Evolutionary conservation across 345 rosid species (phyloP), one percentile per base, ranked within the genome.

Genomic region (Gynandropsis gynandra): DNA sequence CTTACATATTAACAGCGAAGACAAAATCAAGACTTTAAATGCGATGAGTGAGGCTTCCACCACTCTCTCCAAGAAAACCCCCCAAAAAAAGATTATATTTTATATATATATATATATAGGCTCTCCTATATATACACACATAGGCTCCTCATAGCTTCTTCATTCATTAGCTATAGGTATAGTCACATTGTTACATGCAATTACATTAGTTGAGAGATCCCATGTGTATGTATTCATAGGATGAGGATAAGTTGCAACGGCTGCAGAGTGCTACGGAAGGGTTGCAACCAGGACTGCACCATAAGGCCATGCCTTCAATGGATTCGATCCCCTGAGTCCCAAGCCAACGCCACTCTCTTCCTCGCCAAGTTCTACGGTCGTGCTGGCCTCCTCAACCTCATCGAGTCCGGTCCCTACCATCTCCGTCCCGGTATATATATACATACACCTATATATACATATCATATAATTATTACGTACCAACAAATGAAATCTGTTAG

Each of bases 311-410:
- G 89, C 32, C 74, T 82, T 35, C 81, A 79, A 10, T 82, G 89
- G 89, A 82, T 82, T 76, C 66, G 59, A 52, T 65, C 67, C 24
- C 59, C 89, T 9, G 89, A 79, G 15, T 73, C 89, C 5, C 89
- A 82, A 47, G 83, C 85, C 54, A 76, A 76, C 59, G 89, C 89
- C 4, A 82, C 89, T 24, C 79, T 82, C 29, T 82, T 82, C 63
- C 85, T 79, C 8, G 85, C 88, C 56, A 81, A 81, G 64, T 81
- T 78, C 54, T 81, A 78, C 8, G 88, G 88, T 49, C 89, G 89
- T 17, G 85, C 89, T 4, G 89, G 85, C 34, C 83, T 82, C 45
- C 52, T 79, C 62, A 82, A 82, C 58, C 89, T 79, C 64, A 71
- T 82, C 39, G 78, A 76, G 52, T 70, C 83, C 10, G 89, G 85